phyloP scores from a whole-genome alignment of 805 yeast species.

The Ogataea corticis region DNA sequence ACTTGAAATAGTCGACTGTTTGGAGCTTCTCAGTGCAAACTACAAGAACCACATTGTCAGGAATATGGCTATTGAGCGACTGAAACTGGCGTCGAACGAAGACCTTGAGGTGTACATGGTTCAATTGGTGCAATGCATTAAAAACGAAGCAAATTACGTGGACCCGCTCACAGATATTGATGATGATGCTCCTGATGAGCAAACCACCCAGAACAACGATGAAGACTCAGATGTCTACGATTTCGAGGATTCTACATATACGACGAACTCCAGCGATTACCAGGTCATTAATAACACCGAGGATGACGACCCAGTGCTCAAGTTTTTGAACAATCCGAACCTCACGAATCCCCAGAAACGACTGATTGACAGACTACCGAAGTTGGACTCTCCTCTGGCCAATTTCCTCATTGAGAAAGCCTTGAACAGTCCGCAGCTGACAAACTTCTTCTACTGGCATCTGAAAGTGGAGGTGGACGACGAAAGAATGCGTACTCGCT shows the following conservation, averaged over 20 bases:
- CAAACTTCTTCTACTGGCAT: constrained; percentile 90
- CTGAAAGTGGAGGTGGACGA: constrained; percentile 86
- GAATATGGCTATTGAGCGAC: constrained; percentile 83
- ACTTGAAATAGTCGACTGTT: constrained; percentile 39
- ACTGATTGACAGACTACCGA: constrained; percentile 22
- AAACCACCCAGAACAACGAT: constrained; percentile 6
- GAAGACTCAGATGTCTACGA: constrained; percentile 23
- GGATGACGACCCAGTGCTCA: constrained; percentile 27
- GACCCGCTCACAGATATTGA: constrained; percentile 26
- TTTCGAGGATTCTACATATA: constrained; percentile 27
- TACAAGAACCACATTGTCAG: constrained; percentile 75
- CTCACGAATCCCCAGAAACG: constrained; percentile 18
- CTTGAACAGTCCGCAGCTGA: constrained; percentile 60
- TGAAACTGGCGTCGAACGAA: constrained; percentile 73
- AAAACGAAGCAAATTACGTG: constrained; percentile 56
- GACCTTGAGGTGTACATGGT: constrained; percentile 80
- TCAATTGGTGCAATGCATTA: constrained; percentile 89
- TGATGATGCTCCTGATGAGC: constrained; percentile 15
- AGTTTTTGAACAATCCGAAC: constrained; percentile 27
- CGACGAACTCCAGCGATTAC: constrained; percentile 35
- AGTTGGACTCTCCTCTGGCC: constrained; percentile 58
- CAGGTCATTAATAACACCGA: constrained; percentile 32
- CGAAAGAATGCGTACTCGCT: constrained; percentile 33
- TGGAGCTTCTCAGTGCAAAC: constrained; percentile 79
- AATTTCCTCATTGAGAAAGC: constrained; percentile 76